Conservation (phyloP, 805 yeast genomes). For the Brettanomyces anomalus region DNA sequence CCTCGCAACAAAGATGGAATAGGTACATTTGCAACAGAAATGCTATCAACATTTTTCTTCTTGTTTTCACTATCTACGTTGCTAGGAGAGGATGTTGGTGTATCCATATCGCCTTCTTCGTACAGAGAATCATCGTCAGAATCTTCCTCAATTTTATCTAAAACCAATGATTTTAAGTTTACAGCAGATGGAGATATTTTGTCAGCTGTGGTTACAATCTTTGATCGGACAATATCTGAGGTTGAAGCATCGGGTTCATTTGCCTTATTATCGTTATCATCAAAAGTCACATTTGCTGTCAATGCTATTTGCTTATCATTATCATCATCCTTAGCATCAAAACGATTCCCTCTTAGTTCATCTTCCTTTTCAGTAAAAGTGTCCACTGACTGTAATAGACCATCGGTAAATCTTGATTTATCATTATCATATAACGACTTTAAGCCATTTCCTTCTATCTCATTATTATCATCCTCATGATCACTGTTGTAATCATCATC, state of each 20-base stretch:
- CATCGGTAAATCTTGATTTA: too few relatives aligned
- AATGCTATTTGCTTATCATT: too few relatives aligned
- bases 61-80: conserved; percentile 14
- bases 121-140: conserved; percentile 30
- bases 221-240: not conserved
- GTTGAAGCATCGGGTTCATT: not conserved
- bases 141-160: conserved; percentile 23
- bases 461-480: not conserved
- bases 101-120: conserved; percentile 19
- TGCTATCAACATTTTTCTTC: not conserved
- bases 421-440: not conserved
- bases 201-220: too few relatives aligned
- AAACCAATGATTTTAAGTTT: conserved; percentile 26
- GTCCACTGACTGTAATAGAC: too few relatives aligned
- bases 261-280: conserved; percentile 4
- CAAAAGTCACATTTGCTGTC: too few relatives aligned
- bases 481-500: conserved; percentile 7
- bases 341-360: too few relatives aligned
- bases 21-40: conserved; percentile 61
- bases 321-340: too few relatives aligned
- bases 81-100: conserved; percentile 30
- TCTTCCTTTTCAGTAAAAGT: too few relatives aligned
- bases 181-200: too few relatives aligned
- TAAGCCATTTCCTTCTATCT: too few relatives aligned
- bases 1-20: conserved; percentile 74